A percentile compares a stretch with the other conserved stretches of the same genome.
Evolutionary conservation across 352 stramenopile genomes (phyloP).

Genomic region (Plasmopara halstedii): DNA sequence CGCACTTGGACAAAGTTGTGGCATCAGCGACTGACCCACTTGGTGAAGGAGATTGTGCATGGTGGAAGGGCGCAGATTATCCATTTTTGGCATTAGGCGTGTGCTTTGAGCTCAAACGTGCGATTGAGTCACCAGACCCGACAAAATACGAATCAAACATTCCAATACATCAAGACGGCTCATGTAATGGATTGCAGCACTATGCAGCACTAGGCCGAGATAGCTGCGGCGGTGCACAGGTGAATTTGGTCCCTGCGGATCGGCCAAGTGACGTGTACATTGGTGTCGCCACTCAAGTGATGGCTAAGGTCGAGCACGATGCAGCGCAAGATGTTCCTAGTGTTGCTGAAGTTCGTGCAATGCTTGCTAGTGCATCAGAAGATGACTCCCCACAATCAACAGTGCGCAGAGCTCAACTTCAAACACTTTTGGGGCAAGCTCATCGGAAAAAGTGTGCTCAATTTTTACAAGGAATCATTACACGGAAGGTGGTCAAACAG

Average conservation of each 20-base stretch:
- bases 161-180: slow-evolving; percentile 97
- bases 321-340: slow-evolving; percentile 38
- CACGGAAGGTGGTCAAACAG: slow-evolving; percentile 98
- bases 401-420: background rate
- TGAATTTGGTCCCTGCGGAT: slow-evolving; percentile 95
- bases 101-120: slow-evolving; percentile 94
- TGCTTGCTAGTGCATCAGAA: slow-evolving; percentile 5
- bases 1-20: slow-evolving; percentile 92
- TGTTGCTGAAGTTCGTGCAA: slow-evolving; percentile 24
- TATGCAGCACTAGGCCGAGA: slow-evolving; percentile 98
- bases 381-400: background rate
- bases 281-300: slow-evolving; percentile 85
- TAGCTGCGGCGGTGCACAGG: slow-evolving; percentile 87
- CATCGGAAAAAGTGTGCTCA: slow-evolving; percentile 55
- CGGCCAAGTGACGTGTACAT: slow-evolving; percentile 97
- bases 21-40: slow-evolving; percentile 88
- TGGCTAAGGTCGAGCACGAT: slow-evolving; percentile 71
- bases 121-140: slow-evolving; percentile 90
- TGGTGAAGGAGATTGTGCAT: slow-evolving; percentile 57
- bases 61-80: slow-evolving; percentile 97
- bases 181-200: slow-evolving; percentile 99
- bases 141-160: slow-evolving; percentile 93
- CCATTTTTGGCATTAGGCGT: slow-evolving; percentile 97
- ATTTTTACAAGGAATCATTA: slow-evolving; percentile 71
- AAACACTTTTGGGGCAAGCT: slow-evolving; percentile 22